These are phyloP conservation scores for Tremellales sp. DNA, from an alignment of 1,284 basidiomycete species.

Conservation along the genomic window DNA sequence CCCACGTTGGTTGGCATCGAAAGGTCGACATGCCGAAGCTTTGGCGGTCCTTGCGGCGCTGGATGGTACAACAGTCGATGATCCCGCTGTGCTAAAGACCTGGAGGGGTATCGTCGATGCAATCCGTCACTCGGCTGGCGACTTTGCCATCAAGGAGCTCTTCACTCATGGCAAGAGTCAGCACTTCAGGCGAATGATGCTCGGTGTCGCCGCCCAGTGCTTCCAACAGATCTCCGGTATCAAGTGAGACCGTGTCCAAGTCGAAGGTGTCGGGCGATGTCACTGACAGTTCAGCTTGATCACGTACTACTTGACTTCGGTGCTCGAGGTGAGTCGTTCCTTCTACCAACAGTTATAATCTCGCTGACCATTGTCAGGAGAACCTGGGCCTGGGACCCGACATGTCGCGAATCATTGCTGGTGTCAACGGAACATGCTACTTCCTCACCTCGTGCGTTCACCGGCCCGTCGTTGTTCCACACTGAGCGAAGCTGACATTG, in stretches of 20 bases:
- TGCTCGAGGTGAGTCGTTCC: too few species aligned
- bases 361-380: too few species aligned
- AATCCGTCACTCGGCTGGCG: slow-evolving; percentile 8
- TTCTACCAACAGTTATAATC: too few species aligned
- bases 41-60: slow-evolving; percentile 48
- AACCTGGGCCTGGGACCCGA: slow-evolving; percentile 27
- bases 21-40: slow-evolving; percentile 50
- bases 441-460: slow-evolving; percentile 42
- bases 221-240: slow-evolving; percentile 52
- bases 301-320: slow-evolving; percentile 35
- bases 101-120: slow-evolving; percentile 31
- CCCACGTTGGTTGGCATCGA: slow-evolving; percentile 53
- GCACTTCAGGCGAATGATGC: slow-evolving; percentile 49
- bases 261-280: slow-evolving; percentile 9
- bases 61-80: slow-evolving; percentile 22
- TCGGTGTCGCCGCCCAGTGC: slow-evolving; percentile 45
- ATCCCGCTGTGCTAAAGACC: slow-evolving; percentile 23
- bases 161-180: slow-evolving; percentile 47
- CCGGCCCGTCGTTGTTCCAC: not conserved
- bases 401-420: slow-evolving; percentile 36
- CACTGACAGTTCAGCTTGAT: slow-evolving; percentile 31
- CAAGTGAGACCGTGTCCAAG: slow-evolving; percentile 21
- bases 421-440: slow-evolving; percentile 46
- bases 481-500: too few species aligned
- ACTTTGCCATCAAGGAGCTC: slow-evolving; percentile 23